Percentiles rank a stretch among this genome's conserved stretches.
Conservation (phyloP, 2,329 filamentous ascomycete genomes). For the Coniochaeta ligniaria region DNA sequence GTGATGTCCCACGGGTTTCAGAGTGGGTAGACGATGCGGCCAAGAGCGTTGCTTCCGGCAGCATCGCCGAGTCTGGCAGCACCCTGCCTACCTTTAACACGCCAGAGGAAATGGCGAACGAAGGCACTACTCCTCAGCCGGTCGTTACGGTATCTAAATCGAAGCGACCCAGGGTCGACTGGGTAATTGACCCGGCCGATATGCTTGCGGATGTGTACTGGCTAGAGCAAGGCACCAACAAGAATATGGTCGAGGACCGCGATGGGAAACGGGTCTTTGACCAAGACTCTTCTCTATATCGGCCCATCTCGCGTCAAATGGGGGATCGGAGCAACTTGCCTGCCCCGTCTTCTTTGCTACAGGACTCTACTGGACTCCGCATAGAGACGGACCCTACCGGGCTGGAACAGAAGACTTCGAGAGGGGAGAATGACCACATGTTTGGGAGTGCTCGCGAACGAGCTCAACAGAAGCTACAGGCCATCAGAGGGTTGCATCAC, state of each 20-base stretch:
- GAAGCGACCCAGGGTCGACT: constrained; percentile 72
- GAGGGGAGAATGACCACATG: constrained; percentile 31
- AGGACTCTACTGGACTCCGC: constrained; percentile 13
- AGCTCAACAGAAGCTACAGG: constrained; percentile 53
- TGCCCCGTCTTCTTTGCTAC: background rate
- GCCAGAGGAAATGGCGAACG: constrained; percentile 40
- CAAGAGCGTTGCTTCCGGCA: constrained; percentile 31
- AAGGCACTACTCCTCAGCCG: constrained; percentile 32
- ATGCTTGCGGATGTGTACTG: constrained; percentile 86
- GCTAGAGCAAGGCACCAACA: constrained; percentile 78
- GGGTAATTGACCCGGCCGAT: constrained; percentile 77
- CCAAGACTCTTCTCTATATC: constrained; percentile 19
- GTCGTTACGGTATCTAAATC: constrained; percentile 44
- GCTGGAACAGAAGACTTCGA: constrained; percentile 16
- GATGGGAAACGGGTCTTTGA: constrained; percentile 68
- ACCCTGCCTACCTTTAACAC: constrained; percentile 38
- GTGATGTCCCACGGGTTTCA: constrained; percentile 62
- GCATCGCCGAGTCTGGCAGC: constrained; percentile 20
- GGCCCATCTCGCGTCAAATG: constrained; percentile 19
- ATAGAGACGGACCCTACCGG: constrained; percentile 12
- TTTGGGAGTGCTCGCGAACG: constrained; percentile 50
- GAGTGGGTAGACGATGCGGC: constrained; percentile 71
- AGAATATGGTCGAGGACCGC: constrained; percentile 71
- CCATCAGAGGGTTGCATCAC: constrained; percentile 46
- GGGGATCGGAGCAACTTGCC: constrained; percentile 10